These are phyloP conservation scores for Pezicula neosporulosa DNA, from an alignment of 2,329 filamentous ascomycete species.

Conservation along the genomic window DNA sequence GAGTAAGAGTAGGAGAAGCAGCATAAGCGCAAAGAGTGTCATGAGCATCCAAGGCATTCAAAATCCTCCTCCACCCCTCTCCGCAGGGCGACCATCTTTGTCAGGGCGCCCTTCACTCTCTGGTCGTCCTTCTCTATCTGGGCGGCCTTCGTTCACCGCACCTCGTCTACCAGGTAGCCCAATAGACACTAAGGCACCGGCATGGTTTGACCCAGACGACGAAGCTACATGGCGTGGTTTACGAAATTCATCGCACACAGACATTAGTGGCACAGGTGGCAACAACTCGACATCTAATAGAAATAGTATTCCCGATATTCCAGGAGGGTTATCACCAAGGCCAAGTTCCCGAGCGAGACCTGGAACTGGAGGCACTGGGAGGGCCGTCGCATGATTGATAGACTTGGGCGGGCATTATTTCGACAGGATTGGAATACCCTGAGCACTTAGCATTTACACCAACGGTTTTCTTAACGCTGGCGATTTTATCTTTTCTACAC, in stretches of 20 bases:
- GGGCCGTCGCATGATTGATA: conserved; percentile 20
- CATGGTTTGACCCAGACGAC: conserved; percentile 23
- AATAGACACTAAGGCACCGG: conserved; percentile 14
- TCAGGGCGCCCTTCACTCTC: no score
- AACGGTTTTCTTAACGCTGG: neutral
- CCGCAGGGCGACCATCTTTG: no score
- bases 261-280: neutral
- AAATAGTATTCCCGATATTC: conserved; percentile 4
- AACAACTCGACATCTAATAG: neutral
- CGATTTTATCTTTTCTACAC: conserved; percentile 8
- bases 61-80: no score
- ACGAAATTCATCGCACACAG: neutral
- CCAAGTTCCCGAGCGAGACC: conserved; percentile 17
- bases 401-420: neutral
- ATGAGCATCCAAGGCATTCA: conserved; percentile 15
- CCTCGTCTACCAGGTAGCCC: neutral
- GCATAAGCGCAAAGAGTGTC: conserved; percentile 23
- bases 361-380: conserved; percentile 18
- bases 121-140: no score
- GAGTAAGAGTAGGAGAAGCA: conserved; percentile 27
- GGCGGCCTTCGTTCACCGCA: neutral
- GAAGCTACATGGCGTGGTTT: conserved; percentile 6
- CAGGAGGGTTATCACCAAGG: conserved; percentile 22
- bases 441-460: conserved; percentile 1
- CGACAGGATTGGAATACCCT: neutral